A percentile compares a stretch with the other conserved stretches of the same genome.
Evolutionary conservation across 305 asterid species (phyloP).

Genomic region (Fraxinus baroniana): DNA sequence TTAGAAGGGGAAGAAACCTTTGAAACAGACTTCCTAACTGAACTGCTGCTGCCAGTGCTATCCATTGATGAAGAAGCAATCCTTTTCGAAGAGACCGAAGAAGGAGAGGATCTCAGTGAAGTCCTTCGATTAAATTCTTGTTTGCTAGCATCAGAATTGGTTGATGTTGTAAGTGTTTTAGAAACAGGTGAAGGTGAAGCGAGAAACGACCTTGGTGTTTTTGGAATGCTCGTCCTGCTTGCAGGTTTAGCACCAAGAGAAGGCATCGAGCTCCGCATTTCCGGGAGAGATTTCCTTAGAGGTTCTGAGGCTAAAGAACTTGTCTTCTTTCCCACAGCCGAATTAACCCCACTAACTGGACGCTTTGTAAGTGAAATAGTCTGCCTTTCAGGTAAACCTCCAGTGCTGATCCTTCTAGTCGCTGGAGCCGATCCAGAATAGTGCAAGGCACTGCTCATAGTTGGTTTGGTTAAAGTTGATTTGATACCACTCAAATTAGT

Average conservation of each 20-base stretch:
- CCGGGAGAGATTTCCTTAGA: constrained; percentile 77
- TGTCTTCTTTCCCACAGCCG: constrained; percentile 41
- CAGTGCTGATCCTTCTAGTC: constrained; percentile 83
- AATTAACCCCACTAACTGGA: constrained; percentile 33
- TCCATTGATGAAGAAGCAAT: constrained; percentile 68
- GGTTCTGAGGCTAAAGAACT: constrained; percentile 58
- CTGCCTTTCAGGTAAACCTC: constrained; percentile 73
- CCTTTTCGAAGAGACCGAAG: constrained; percentile 58
- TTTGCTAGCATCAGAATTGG: constrained; percentile 60
- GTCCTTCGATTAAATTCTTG: constrained; percentile 46
- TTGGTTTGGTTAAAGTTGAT: constrained; percentile 62
- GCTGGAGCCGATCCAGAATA: constrained; percentile 51
- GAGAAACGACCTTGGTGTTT: constrained; percentile 59
- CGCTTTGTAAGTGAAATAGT: constrained; percentile 46
- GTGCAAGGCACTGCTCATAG: constrained; percentile 63
- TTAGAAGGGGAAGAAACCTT: constrained; percentile 52
- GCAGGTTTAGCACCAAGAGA: constrained; percentile 51
- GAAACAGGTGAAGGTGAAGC: constrained; percentile 62
- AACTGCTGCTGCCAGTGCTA: constrained; percentile 64
- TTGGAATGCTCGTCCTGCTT: constrained; percentile 45
- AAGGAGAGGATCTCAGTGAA: constrained; percentile 48
- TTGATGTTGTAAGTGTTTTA: constrained; percentile 63
- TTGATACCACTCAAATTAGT: constrained; percentile 40
- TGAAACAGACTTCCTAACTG: constrained; percentile 50
- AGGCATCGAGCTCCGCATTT: constrained; percentile 52